These are phyloP conservation scores for Paramecium caudatum DNA, from an alignment of 73 alveolate species.

Conservation along the genomic window DNA sequence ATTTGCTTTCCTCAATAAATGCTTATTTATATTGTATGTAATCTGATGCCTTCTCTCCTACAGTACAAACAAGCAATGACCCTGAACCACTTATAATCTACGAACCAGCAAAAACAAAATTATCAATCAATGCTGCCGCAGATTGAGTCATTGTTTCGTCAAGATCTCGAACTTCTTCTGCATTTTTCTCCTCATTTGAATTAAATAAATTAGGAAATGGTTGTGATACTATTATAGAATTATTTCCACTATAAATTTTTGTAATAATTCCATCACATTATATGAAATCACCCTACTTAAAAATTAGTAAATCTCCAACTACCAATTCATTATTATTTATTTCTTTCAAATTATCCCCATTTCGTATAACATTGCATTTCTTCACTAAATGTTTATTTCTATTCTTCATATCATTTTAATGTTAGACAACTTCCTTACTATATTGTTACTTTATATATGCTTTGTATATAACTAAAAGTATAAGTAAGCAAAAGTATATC, in stretches of 20 bases:
- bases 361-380: conserved; percentile 33
- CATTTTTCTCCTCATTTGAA: neutral
- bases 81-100: conserved; percentile 44
- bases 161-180: neutral
- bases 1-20: conserved; percentile 19
- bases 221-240: neutral
- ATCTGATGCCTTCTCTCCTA: conserved; percentile 42
- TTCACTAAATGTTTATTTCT: neutral
- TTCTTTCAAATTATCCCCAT: neutral
- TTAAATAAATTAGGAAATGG: conserved; percentile 32
- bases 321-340: conserved; percentile 23
- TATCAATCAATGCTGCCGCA: neutral
- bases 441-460: neutral
- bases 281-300: conserved; percentile 45
- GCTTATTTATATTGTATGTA: neutral
- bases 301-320: conserved; percentile 46
- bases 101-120: conserved; percentile 56
- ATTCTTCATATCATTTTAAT: conserved; percentile 44
- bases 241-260: neutral
- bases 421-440: conserved; percentile 10
- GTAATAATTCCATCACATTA: conserved; percentile 64
- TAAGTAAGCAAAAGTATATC: neutral
- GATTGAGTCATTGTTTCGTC: neutral
- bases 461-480: conserved; percentile 30
- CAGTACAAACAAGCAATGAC: neutral